Evolutionary conservation across 768 basidiomycete genomes (phyloP), one percentile per base, ranked within the genome.

Genomic region (Leucocoprinus birnbaumii): DNA sequence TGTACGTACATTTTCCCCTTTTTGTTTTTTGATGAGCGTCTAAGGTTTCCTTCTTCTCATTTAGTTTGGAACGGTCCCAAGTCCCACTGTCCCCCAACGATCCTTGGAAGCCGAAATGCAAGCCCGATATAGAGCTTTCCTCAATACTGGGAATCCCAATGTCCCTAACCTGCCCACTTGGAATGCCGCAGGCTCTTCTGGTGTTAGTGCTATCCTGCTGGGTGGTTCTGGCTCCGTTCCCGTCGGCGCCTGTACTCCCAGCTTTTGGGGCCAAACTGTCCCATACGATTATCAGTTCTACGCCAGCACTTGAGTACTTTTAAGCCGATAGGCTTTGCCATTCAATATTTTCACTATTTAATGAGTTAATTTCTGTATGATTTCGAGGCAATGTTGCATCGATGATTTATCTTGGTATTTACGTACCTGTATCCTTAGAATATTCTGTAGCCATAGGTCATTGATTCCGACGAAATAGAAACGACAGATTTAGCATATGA

Each of bases 201-300:
- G 81, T 60, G 78, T 86, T 51, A 76, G 84, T 58, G 72, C 88
- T 16, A 69, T 86, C 48, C 69, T 79, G 51, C 73, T 92, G 25
- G 90, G 89, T 40, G 83, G 83, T 19, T 63, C 76, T 41, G 83
- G 83, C 18, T 63, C 76, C 6, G 84, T 80, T 48, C 64, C 75
- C 56, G 76, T 75, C 2, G 85, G 82, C 50, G 83, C 84, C 13
- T 91, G 89, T 63, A 74, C 72, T 54, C 78, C 83, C 22, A 72
- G 66, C 48, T 88, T 88, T 71, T 91, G 89, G 87, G 89, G 89
- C 19, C 60, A 68, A 9, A 68, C 62, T 16, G 82, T 86, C 24
- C 71, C 71, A 34, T 92, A 84, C 63, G 89, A 91, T 71, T 91
- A 90, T 68, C 88, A 91, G 66, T 70, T 83, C 48, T 88, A 71